Percentiles rank a stretch among this genome's conserved stretches.
These are phyloP conservation scores for Ophiocordyceps camponoti-floridani DNA, from an alignment of 2,329 filamentous ascomycete species.

Conservation along the genomic window DNA sequence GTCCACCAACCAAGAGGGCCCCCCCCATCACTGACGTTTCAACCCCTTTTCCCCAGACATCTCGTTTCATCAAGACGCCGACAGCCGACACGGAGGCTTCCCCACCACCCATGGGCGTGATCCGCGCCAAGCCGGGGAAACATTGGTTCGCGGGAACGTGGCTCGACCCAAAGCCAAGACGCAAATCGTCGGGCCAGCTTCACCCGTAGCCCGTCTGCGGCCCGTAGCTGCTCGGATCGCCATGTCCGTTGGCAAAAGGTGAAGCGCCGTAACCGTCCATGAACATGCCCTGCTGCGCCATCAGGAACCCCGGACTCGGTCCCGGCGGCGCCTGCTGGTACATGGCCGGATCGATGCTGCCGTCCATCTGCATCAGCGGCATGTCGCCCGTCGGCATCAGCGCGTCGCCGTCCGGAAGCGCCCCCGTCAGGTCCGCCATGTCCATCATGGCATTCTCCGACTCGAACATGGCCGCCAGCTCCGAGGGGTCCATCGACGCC, in stretches of 20 bases:
- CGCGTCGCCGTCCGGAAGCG: slow-evolving; percentile 4
- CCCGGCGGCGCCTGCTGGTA: slow-evolving; percentile 6
- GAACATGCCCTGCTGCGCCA: slow-evolving; percentile 7
- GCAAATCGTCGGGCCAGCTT: neutral
- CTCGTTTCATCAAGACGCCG: neutral
- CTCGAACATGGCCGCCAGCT: slow-evolving; percentile 7
- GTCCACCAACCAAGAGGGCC: too few species aligned
- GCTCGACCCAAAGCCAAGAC: neutral
- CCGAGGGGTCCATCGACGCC: slow-evolving; percentile 4
- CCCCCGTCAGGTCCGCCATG: slow-evolving; percentile 6
- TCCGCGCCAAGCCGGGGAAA: neutral
- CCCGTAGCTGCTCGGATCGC: slow-evolving; percentile 4
- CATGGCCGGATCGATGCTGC: slow-evolving; percentile 4
- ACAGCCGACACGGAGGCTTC: neutral
- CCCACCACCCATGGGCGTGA: neutral
- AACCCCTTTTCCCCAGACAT: too few species aligned
- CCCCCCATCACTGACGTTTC: neutral
- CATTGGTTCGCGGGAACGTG: neutral
- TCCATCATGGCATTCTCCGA: slow-evolving; percentile 6
- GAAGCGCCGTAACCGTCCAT: slow-evolving; percentile 5
- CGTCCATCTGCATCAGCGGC: slow-evolving; percentile 5
- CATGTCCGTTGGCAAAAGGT: slow-evolving; percentile 5
- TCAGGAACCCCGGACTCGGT: slow-evolving; percentile 5
- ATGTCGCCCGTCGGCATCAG: slow-evolving; percentile 3
- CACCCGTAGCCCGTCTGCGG: slow-evolving; percentile 3